Evolutionary conservation across 768 basidiomycete genomes (phyloP).

Genomic region (Trametes coccinea): DNA sequence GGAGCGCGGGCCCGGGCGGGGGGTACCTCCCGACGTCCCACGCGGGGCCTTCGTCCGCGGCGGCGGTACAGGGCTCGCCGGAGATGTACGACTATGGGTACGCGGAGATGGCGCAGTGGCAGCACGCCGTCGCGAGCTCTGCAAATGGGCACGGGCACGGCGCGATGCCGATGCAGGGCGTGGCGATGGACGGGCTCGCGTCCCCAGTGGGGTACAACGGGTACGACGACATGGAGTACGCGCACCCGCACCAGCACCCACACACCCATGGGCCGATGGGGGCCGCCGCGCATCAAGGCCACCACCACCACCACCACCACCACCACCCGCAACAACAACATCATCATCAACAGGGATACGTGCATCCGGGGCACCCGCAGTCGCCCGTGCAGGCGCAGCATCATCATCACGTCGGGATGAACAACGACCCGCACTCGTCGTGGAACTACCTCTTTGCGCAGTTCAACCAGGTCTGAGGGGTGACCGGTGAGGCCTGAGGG

Average conservation of each 20-base stretch:
- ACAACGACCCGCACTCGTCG: constrained; percentile 26
- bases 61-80: not conserved
- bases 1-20: not conserved
- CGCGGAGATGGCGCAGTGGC: constrained; percentile 9
- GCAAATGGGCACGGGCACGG: not conserved
- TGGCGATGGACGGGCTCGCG: not conserved
- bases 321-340: not conserved
- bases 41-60: not conserved
- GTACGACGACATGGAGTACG: not conserved
- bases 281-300: not conserved
- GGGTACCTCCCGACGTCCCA: not conserved
- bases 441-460: constrained; percentile 31
- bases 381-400: constrained; percentile 18
- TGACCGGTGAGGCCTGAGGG: no score
- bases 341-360: not conserved
- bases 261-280: not conserved
- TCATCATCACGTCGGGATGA: constrained; percentile 9
- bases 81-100: constrained; percentile 21
- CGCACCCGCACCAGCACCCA: not conserved
- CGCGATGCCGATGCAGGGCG: not conserved
- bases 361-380: constrained; percentile 8
- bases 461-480: constrained; percentile 23
- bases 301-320: constrained; percentile 1
- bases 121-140: not conserved
- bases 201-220: not conserved